phyloP scores from a whole-genome alignment of 306 rosid genomes.

The Carpinus fangiana region DNA sequence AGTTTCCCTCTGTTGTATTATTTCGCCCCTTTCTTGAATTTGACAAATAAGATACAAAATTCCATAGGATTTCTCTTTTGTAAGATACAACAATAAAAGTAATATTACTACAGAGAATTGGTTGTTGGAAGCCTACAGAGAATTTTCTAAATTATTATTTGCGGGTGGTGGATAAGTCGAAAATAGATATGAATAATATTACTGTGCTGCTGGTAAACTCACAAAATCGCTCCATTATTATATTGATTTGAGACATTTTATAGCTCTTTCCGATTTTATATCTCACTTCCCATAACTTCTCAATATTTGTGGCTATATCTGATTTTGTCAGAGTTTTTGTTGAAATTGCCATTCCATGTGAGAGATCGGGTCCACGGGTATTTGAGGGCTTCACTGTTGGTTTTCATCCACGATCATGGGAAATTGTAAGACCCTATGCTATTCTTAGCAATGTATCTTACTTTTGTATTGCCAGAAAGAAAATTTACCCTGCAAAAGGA shows the following conservation, averaged over 20 bases:
- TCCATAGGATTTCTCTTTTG: background rate
- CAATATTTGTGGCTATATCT: conserved; percentile 29
- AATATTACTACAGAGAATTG: too few relatives aligned
- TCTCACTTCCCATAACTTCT: conserved; percentile 17
- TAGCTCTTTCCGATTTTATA: conserved; percentile 19
- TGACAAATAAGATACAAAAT: background rate
- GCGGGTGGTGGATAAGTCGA: background rate
- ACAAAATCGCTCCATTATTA: conserved; percentile 17
- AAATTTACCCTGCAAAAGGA: conserved; percentile 13
- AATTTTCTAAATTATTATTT: background rate
- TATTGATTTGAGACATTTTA: conserved; percentile 8
- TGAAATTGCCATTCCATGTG: conserved; percentile 80
- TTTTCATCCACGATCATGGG: conserved; percentile 97
- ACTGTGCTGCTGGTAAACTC: conserved; percentile 12
- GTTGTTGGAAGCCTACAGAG: background rate
- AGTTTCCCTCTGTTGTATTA: conserved; percentile 3
- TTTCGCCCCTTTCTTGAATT: background rate
- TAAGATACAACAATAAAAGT: background rate
- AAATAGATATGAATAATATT: background rate
- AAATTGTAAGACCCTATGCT: conserved; percentile 63
- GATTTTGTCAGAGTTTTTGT: conserved; percentile 62
- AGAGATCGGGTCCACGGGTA: conserved; percentile 69
- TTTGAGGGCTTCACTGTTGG: conserved; percentile 94
- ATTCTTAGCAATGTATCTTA: conserved; percentile 20
- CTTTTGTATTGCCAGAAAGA: conserved; percentile 12